Percentiles rank a stretch among this genome's conserved stretches.
Conservation (phyloP, 2,329 filamentous ascomycete species). For the Plenodomus tracheiphilus region DNA sequence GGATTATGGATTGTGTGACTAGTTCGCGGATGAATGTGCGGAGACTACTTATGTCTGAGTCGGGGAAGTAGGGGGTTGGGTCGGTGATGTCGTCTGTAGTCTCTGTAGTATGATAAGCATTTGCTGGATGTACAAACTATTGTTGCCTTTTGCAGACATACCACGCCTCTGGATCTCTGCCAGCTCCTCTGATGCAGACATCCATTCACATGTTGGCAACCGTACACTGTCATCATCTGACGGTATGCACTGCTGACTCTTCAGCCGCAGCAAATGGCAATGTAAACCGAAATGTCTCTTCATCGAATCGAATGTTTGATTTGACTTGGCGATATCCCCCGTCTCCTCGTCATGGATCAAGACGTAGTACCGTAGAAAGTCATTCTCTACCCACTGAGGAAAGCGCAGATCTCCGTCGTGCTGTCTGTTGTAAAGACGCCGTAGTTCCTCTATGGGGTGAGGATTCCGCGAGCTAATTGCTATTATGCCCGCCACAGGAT, state of each 20-base stretch:
- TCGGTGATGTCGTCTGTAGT: constrained; percentile 71
- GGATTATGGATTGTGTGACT: constrained; percentile 90
- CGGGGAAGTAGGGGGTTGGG: constrained; percentile 78
- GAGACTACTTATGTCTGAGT: constrained; percentile 87
- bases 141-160: constrained; percentile 30
- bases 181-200: constrained; percentile 83
- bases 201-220: constrained; percentile 83
- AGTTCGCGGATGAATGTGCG: constrained; percentile 90
- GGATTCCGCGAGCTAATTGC: constrained; percentile 89
- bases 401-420: constrained; percentile 73
- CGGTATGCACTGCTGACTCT: constrained; percentile 81
- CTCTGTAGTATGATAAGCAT: constrained; percentile 48
- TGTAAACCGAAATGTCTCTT: constrained; percentile 97
- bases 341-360: constrained; percentile 94
- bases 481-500: constrained; percentile 92
- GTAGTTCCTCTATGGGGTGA: constrained; percentile 82
- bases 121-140: background rate
- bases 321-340: constrained; percentile 89
- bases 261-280: constrained; percentile 85
- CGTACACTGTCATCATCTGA: constrained; percentile 89
- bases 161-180: constrained; percentile 69
- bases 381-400: constrained; percentile 84
- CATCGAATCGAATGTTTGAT: constrained; percentile 95
- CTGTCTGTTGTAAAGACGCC: constrained; percentile 83
- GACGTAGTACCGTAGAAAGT: constrained; percentile 95